phyloP scores from a whole-genome alignment of 2,329 filamentous ascomycete genomes.

The Neopestalotiopsis rosae region DNA sequence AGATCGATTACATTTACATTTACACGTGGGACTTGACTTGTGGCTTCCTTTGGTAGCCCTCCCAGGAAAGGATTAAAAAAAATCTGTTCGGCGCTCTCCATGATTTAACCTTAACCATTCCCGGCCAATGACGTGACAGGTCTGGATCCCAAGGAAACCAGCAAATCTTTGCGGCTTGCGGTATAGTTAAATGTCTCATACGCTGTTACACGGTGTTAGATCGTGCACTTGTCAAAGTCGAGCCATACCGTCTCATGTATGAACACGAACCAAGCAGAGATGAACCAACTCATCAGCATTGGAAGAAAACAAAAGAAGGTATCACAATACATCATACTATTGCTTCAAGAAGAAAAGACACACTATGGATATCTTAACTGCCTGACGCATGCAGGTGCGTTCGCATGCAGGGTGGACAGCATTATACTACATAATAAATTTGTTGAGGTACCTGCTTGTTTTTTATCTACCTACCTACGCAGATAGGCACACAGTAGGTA shows the following conservation, averaged over 20 bases:
- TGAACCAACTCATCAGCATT: too few relatives aligned
- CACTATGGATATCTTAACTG: not conserved
- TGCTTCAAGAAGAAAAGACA: not conserved
- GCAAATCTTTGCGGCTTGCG: constrained; percentile 7
- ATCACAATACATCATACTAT: too few relatives aligned
- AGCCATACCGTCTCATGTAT: not conserved
- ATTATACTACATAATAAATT: not conserved
- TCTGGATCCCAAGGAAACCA: not conserved
- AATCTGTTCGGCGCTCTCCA: constrained; percentile 19
- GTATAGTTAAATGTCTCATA: constrained; percentile 13
- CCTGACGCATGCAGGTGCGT: not conserved
- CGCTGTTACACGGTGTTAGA: constrained; percentile 7
- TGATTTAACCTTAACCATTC: constrained; percentile 19
- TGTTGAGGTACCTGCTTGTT: not conserved
- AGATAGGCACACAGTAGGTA: not conserved
- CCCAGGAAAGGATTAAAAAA: not conserved
- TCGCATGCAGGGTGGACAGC: not conserved
- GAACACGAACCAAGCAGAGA: too few relatives aligned
- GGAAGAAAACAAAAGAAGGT: too few relatives aligned
- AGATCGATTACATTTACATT: not conserved
- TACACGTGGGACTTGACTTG: constrained; percentile 13
- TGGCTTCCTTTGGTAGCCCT: constrained; percentile 4
- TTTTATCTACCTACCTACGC: not conserved
- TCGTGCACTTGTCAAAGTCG: not conserved
- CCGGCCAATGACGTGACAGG: constrained; percentile 11